phyloP scores from a whole-genome alignment of 2,329 filamentous ascomycete genomes.

The Cladorrhinum sp. region DNA sequence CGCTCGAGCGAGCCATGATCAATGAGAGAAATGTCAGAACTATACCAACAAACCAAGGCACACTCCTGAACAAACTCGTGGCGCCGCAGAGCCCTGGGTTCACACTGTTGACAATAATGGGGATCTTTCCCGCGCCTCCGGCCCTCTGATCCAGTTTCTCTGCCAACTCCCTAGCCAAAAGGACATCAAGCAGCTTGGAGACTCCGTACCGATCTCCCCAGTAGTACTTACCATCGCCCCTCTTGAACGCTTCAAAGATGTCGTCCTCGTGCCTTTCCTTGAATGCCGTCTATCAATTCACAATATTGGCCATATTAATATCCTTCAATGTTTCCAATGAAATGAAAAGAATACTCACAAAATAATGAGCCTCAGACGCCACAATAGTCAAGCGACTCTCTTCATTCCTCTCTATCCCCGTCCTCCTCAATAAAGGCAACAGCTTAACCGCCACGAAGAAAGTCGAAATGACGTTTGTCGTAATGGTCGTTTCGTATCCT shows the following conservation, averaged over 20 bases:
- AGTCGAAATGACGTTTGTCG: slow-evolving; percentile 47
- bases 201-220: slow-evolving; percentile 29
- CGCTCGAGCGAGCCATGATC: slow-evolving; percentile 14
- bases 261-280: slow-evolving; percentile 30
- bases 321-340: slow-evolving; percentile 3
- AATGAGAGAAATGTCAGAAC: neutral
- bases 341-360: slow-evolving; percentile 22
- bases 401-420: slow-evolving; percentile 27
- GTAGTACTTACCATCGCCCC: slow-evolving; percentile 17
- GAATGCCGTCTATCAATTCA: slow-evolving; percentile 36
- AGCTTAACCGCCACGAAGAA: slow-evolving; percentile 43
- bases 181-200: slow-evolving; percentile 19
- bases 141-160: slow-evolving; percentile 27
- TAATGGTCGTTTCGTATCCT: slow-evolving; percentile 42
- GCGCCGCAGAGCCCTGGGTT: slow-evolving; percentile 27
- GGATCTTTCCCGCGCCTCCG: slow-evolving; percentile 25
- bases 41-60: neutral
- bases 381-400: slow-evolving; percentile 38
- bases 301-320: no score
- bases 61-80: slow-evolving; percentile 15
- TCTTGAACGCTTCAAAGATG: slow-evolving; percentile 31
- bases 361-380: slow-evolving; percentile 37
- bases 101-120: slow-evolving; percentile 38
- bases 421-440: slow-evolving; percentile 40
- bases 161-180: slow-evolving; percentile 33